phyloP scores from a whole-genome alignment of 495 filamentous ascomycete species.

The Viridothelium virens region DNA sequence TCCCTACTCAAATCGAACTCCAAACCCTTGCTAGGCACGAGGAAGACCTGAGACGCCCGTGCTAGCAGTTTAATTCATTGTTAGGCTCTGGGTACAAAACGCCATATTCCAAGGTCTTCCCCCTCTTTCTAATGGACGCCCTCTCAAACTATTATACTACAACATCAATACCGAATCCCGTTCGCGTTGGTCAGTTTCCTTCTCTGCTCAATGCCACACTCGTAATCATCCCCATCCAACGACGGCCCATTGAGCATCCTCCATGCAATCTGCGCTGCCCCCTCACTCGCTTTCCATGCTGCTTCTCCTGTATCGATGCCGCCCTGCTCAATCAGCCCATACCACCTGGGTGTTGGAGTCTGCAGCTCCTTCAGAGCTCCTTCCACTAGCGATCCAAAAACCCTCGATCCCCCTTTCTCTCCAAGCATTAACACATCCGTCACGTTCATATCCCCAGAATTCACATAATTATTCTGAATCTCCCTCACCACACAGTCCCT shows the following conservation, averaged over 20 bases:
- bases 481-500: not conserved
- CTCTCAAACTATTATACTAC: too few species aligned
- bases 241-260: not conserved
- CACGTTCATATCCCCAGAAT: not conserved
- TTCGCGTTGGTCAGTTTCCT: not conserved
- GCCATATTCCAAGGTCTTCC: not conserved
- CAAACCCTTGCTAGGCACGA: too few species aligned
- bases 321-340: not conserved
- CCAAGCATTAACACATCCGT: not conserved
- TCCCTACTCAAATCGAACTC: too few species aligned
- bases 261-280: constrained; percentile 2
- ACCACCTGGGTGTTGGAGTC: not conserved
- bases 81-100: too few species aligned
- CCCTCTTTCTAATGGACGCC: not conserved
- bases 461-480: not conserved
- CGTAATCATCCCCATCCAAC: not conserved
- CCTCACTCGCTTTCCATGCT: not conserved
- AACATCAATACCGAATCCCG: not conserved
- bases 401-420: not conserved
- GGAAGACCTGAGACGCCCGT: too few species aligned
- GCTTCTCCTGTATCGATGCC: not conserved
- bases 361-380: not conserved
- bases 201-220: not conserved
- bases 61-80: too few species aligned
- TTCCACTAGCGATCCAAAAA: not conserved